Evolutionary conservation across 768 basidiomycete species (phyloP), one percentile per base, ranked within the genome.

Genomic region (Pulveroboletus sp.): DNA sequence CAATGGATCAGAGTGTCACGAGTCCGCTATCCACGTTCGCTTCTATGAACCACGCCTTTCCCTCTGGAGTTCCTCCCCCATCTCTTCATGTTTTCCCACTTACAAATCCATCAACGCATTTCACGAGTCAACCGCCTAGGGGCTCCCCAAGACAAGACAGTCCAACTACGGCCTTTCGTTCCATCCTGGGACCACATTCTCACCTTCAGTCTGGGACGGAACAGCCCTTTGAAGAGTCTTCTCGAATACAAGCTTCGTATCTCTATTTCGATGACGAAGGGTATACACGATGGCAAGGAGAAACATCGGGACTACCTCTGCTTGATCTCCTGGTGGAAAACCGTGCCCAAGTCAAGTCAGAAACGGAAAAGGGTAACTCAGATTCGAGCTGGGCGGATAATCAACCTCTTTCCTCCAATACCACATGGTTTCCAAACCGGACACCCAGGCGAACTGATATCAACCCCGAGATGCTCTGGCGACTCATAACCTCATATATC

Each of bases 221-320:
- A 41, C 76, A 76, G 35, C 68, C 78, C 19, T 67, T 71, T 7
- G 84, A 83, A 41, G 85, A 84, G 43, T 71, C 77, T 1, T 76
- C 82, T 12, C 78, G 81, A 23, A 78, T 89, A 36, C 79, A 84
- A 1, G 85, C 87, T 2, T 88, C 87, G 0, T 92, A 92, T 64
- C 77, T 92, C 29, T 92, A 92, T 63, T 82, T 88, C 51, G 89
- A 92, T 55, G 89, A 92, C 61, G 88, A 91, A 63, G 89, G 89
- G 3, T 87, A 84, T 62, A 88, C 89, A 0, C 73, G 89, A 49
- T 92, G 89, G 89, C 89, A 92, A 70, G 93, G 93, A 26, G 92
- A 94, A 60, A 91, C 91, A 1, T 94, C 92, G 4, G 93, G 93
- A 22, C 78, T 95, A 0, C 93, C 93, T 6, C 78, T 95, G 5